Base-by-base conservation (phyloP, 2,329 filamentous ascomycete species). In the Coniella vitis region DNA sequence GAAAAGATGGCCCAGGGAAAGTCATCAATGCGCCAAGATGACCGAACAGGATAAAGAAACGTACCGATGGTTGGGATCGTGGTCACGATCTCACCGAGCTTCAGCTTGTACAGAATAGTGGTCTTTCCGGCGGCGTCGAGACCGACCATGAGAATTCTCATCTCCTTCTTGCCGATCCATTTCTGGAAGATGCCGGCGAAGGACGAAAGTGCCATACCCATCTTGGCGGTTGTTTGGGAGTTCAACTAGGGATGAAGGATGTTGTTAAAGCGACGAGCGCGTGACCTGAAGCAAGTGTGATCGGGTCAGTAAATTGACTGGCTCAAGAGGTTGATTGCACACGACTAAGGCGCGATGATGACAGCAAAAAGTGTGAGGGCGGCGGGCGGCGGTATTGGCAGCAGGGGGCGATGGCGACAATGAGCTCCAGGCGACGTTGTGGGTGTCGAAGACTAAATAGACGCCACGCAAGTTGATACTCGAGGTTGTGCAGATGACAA, bases 141-240 rank as follows among this genome's bases (percentile, higher is more conserved):
- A 82, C 93, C 93, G 64, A 98, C 90, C 93, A 98, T 98, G 74
- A 98, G 74, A 78, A 98, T 96, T 80, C 93, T 85, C 93, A 98
- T 98, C 84, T 98, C 93, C 85, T 97, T 97, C 86, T 95, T 95
- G 67, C 91, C 90, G 37, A 47, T 38, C 44, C 44, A 47, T 47
- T 97, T 72, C 82, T 93, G 95, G 65, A 90, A 97, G 76, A 97
- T 89, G 69, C 86, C 83, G 73, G 40, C 40, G 40, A 42, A 42
- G 32, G 40, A 42, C 40, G 44, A 47, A 36, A 47, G 44, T 47
- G 44, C 38, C 44, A 97, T 81, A 94, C 93, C 93, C 93, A 98
- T 98, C 73, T 73, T 90, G 76, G 79, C 78, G 78, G 72, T 69
- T 65, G 64, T 54, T 47, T 63, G 64, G 58, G 35, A 21, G 40